A percentile compares a stretch with the other conserved stretches of the same genome.
Evolutionary conservation across 352 stramenopile species (phyloP).

Genomic region (Phytophthora sojae): DNA sequence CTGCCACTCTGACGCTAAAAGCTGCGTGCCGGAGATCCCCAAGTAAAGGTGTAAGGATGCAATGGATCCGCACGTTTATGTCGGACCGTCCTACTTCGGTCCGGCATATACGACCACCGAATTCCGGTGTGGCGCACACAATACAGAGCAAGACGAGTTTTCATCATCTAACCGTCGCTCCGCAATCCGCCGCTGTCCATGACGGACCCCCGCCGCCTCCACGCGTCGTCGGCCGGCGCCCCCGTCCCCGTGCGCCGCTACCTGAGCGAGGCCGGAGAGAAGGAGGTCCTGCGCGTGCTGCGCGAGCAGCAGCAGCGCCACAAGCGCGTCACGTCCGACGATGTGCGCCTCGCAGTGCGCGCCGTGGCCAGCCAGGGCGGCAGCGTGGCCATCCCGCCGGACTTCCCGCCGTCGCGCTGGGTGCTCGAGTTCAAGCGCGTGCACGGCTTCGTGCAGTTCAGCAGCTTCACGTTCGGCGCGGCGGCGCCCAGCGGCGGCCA

Average conservation of each 20-base stretch:
- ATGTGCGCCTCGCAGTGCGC: slow-evolving; percentile 56
- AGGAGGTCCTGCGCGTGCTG: slow-evolving; percentile 44
- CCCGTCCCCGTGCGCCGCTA: slow-evolving; percentile 7
- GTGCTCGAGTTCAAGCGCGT: slow-evolving; percentile 59
- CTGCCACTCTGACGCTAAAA: no score
- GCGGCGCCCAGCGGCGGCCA: not conserved
- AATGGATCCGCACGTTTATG: no score
- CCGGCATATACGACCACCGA: no score
- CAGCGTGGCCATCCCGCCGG: slow-evolving; percentile 37
- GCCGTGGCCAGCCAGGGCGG: slow-evolving; percentile 50
- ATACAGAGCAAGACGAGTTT: no score
- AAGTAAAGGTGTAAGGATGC: no score
- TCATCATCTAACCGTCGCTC: no score
- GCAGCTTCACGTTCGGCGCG: slow-evolving; percentile 29
- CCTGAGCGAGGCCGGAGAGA: slow-evolving; percentile 46
- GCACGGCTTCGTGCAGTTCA: slow-evolving; percentile 50
- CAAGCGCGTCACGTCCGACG: slow-evolving; percentile 55
- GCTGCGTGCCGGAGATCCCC: no score
- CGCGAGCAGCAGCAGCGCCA: slow-evolving; percentile 53
- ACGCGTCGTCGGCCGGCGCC: not conserved
- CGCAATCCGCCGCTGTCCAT: not conserved
- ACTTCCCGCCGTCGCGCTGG: slow-evolving; percentile 60
- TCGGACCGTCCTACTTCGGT: no score
- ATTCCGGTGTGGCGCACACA: no score
- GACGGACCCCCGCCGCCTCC: not conserved